A percentile compares a stretch with the other conserved stretches of the same genome.
phyloP scores from a whole-genome alignment of 202 grass and related monocot species.

The Brachypodium distachyon region DNA sequence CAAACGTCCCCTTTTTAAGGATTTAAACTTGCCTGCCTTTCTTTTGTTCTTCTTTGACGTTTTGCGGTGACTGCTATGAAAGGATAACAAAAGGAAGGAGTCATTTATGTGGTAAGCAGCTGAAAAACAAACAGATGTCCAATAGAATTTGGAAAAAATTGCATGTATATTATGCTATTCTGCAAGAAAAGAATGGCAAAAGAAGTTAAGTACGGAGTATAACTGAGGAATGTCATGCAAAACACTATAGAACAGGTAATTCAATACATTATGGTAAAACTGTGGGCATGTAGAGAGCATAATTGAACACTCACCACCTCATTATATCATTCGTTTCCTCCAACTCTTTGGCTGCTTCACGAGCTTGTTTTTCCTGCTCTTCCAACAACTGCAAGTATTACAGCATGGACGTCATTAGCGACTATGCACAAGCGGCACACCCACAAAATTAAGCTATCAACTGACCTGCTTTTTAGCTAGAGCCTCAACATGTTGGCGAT shows the following conservation, averaged over 20 bases:
- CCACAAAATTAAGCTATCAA: slow-evolving; percentile 17
- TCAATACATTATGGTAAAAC: neutral
- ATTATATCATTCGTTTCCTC: slow-evolving; percentile 50
- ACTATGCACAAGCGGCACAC: neutral
- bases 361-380: slow-evolving; percentile 80
- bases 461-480: slow-evolving; percentile 84
- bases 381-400: slow-evolving; percentile 67
- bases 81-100: slow-evolving; percentile 10
- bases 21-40: slow-evolving; percentile 74
- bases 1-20: slow-evolving; percentile 63
- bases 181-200: neutral
- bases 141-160: neutral
- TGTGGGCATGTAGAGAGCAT: neutral
- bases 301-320: slow-evolving; percentile 23
- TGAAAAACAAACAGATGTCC: neutral
- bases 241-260: neutral
- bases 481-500: slow-evolving; percentile 93
- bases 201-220: neutral
- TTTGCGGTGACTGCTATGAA: slow-evolving; percentile 33
- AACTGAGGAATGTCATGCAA: neutral
- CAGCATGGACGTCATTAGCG: slow-evolving; percentile 12
- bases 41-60: slow-evolving; percentile 80
- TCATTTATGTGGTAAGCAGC: neutral
- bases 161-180: neutral
- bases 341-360: slow-evolving; percentile 60